Base-by-base conservation (phyloP, 495 filamentous ascomycete species). In the Hypoxylon fuscum region DNA sequence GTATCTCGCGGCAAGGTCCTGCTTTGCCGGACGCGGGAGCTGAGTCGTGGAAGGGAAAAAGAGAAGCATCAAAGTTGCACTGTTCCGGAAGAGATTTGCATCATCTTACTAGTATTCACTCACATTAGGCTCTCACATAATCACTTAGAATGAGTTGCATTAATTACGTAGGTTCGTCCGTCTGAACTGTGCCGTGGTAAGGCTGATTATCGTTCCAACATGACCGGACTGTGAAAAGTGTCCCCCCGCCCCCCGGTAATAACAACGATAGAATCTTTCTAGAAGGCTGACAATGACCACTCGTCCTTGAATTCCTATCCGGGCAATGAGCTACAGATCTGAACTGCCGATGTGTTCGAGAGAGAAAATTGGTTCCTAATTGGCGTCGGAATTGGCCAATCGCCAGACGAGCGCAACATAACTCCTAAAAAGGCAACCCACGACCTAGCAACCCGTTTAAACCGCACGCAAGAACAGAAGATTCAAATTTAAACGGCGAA, bases 71-170 rank as follows among this genome's bases (percentile, higher is more conserved):
- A 14, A 23, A 37, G 22, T 41, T 38, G 18, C 22, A 37, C 54
- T 6, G 25, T 55, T 58, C 37, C 23, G 50, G 55, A 45, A 41
- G 40, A 46, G 62, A 60, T 66, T 38, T 47, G 41, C 55, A 66
- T 21, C 25, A 15, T 34, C 14, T 5, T 62, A 43, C 5, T 9
- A 38, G 18, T n/a, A n/a, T n/a, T n/a, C 27, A 18, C 31, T 44
- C 37, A 48, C 38, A 20, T 11, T 17, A 14, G 27, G 23, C 9
- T 51, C 62, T 66, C 56, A 65, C 62, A 40, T 65, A 65, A 65
- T 65, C 62, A 66, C 56, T 51, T 56, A 25, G 45, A 59, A 59
- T 51, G 44, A 34, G 31, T 32, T 40, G 50, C 50, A 65, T 10
- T 20, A 40, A 8, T 10, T 47, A 56, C 29, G 51, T 49, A 42